These are phyloP conservation scores for Apiospora phragmitis DNA, from an alignment of 2,329 filamentous ascomycete species.

Conservation along the genomic window DNA sequence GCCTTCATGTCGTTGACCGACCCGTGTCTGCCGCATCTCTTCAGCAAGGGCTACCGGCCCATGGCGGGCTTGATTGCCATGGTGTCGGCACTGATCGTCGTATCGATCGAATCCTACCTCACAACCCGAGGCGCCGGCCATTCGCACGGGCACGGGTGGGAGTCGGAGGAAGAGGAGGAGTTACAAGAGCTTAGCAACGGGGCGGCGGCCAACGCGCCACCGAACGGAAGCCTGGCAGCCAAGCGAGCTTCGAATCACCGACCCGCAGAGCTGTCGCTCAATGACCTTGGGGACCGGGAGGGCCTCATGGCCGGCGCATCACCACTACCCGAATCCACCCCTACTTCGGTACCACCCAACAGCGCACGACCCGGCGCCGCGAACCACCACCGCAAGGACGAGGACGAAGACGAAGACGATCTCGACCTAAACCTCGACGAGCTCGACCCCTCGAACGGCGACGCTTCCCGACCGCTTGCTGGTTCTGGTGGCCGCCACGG, in stretches of 20 bases:
- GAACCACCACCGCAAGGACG: slow-evolving; percentile 32
- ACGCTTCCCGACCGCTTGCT: slow-evolving; percentile 31
- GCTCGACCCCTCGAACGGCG: slow-evolving; percentile 45
- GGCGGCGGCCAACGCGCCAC: slow-evolving; percentile 25
- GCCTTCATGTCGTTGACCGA: slow-evolving; percentile 68
- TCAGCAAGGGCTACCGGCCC: slow-evolving; percentile 76
- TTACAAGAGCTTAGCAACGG: slow-evolving; percentile 22
- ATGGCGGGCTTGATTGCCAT: slow-evolving; percentile 83
- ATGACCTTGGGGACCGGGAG: slow-evolving; percentile 52
- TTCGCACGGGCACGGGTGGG: slow-evolving; percentile 48
- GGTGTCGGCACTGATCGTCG: slow-evolving; percentile 78
- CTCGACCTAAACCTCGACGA: slow-evolving; percentile 63
- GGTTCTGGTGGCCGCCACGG: slow-evolving; percentile 19
- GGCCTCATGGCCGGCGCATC: slow-evolving; percentile 60
- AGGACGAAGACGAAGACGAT: slow-evolving; percentile 52
- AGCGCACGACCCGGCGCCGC: slow-evolving; percentile 18
- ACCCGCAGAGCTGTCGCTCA: slow-evolving; percentile 50
- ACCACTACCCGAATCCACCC: slow-evolving; percentile 57
- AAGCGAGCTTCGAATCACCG: slow-evolving; percentile 41
- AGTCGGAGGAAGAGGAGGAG: slow-evolving; percentile 43
- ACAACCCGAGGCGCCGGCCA: slow-evolving; percentile 68
- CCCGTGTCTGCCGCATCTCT: slow-evolving; percentile 74
- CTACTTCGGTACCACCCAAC: slow-evolving; percentile 28
- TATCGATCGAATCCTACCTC: slow-evolving; percentile 86
- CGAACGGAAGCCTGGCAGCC: slow-evolving; percentile 36